Conservation (phyloP, 257 asterid genomes). For the Vinca minor region DNA sequence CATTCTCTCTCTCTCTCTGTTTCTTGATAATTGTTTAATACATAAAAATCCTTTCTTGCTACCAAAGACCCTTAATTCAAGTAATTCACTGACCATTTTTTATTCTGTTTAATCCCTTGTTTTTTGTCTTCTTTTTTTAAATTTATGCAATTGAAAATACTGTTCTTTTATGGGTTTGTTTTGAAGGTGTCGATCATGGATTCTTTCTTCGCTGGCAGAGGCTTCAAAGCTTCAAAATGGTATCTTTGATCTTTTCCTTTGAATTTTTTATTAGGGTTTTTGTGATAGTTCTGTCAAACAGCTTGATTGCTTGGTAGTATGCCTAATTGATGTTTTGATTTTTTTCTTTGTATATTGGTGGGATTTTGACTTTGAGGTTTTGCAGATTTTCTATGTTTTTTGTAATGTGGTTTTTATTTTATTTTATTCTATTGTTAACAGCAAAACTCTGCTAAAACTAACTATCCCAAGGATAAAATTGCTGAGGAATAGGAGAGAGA, state of each 20-base stretch:
- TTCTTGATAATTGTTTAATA: not conserved
- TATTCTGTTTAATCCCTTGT: not conserved
- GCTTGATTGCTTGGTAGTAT: constrained; percentile 2
- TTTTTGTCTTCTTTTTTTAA: not conserved
- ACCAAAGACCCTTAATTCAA: not conserved
- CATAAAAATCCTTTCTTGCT: not conserved
- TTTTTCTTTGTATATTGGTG: constrained; percentile 7
- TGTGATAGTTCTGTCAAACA: constrained; percentile 1
- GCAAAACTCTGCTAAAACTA: constrained; percentile 79
- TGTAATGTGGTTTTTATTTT: not conserved
- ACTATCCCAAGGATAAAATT: constrained; percentile 84
- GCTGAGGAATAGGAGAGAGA: constrained; percentile 85
- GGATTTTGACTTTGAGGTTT: constrained; percentile 3
- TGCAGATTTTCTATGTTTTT: constrained; percentile 17
- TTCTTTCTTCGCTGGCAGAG: constrained; percentile 74
- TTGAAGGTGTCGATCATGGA: constrained; percentile 37
- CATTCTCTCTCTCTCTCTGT: not conserved
- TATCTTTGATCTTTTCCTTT: constrained; percentile 17
- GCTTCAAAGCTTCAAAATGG: constrained; percentile 88
- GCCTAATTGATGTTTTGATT: not conserved
- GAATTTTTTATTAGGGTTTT: constrained; percentile 8
- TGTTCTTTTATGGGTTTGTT: not conserved
- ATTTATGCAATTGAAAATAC: too few relatives aligned
- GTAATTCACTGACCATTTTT: constrained; percentile 1
- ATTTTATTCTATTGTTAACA: constrained; percentile 20